These are phyloP conservation scores for Microdochium trichocladiopsis DNA, from an alignment of 2,329 filamentous ascomycete genomes.

Conservation along the genomic window DNA sequence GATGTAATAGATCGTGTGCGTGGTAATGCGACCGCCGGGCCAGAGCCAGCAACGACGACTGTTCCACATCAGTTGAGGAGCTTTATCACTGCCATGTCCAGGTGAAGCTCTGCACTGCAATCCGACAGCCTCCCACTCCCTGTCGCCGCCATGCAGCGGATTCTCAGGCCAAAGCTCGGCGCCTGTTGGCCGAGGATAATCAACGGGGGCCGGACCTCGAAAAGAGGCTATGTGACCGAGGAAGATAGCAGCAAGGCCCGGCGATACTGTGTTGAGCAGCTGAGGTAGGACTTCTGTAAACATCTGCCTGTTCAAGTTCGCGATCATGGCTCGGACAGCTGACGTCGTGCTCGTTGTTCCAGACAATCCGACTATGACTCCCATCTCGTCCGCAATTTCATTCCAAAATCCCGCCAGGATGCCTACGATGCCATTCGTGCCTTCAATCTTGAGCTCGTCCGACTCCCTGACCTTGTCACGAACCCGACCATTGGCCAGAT, in stretches of 20 bases:
- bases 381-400: slow-evolving; percentile 77
- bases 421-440: slow-evolving; percentile 87
- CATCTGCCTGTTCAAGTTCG: background rate
- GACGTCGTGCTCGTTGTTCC: background rate
- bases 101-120: background rate
- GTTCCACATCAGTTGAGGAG: too few species aligned
- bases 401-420: slow-evolving; percentile 67
- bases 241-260: slow-evolving; percentile 45
- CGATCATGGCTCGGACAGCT: slow-evolving; percentile 1
- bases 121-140: background rate
- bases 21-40: too few species aligned
- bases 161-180: background rate
- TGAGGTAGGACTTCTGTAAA: slow-evolving; percentile 29
- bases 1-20: too few species aligned
- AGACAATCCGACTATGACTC: slow-evolving; percentile 88
- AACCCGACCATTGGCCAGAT: slow-evolving; percentile 80
- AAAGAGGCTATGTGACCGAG: slow-evolving; percentile 37
- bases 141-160: background rate
- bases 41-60: too few species aligned
- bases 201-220: background rate
- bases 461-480: slow-evolving; percentile 83
- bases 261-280: slow-evolving; percentile 45
- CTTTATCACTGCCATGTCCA: too few species aligned
- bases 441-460: slow-evolving; percentile 86
- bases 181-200: background rate